Conservation (phyloP, 345 rosid genomes). For the Linum tenue region DNA sequence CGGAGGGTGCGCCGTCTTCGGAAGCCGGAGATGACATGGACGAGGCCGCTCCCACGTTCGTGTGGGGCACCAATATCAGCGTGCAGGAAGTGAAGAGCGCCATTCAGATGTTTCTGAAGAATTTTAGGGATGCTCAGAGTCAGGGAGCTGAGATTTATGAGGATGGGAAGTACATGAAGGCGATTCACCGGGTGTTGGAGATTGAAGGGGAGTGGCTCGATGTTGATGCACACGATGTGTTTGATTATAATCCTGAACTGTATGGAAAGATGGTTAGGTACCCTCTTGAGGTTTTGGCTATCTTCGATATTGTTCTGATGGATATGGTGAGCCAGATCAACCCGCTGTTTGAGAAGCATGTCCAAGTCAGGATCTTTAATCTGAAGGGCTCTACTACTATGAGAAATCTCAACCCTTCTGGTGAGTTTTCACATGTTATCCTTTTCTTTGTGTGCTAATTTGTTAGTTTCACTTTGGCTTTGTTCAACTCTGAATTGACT, state of each 20-base stretch:
- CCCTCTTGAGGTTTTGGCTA: constrained; percentile 89
- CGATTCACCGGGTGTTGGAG: constrained; percentile 62
- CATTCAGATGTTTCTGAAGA: constrained; percentile 77
- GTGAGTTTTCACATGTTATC: constrained; percentile 24
- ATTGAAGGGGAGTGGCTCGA: constrained; percentile 86
- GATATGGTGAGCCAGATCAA: constrained; percentile 70
- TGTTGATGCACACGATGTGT: constrained; percentile 83
- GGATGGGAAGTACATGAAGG: constrained; percentile 83
- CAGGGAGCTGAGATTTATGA: constrained; percentile 38
- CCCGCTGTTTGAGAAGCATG: constrained; percentile 76
- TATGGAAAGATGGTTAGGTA: constrained; percentile 80
- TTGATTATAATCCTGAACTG: constrained; percentile 70
- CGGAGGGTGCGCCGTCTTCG: constrained; percentile 30
- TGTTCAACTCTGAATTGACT: background rate
- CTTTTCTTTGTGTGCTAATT: background rate
- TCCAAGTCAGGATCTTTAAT: constrained; percentile 72
- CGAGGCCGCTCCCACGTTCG: constrained; percentile 69
- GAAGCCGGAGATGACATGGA: constrained; percentile 63
- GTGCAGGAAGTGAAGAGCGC: constrained; percentile 85
- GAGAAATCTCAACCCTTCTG: constrained; percentile 94
- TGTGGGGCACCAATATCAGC: constrained; percentile 94
- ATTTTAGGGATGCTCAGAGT: constrained; percentile 48
- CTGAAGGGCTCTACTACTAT: constrained; percentile 67
- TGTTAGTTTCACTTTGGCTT: background rate
- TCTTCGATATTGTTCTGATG: constrained; percentile 89